Base-by-base conservation (phyloP, 2,329 filamentous ascomycete genomes). In the Huntiella savannae region DNA sequence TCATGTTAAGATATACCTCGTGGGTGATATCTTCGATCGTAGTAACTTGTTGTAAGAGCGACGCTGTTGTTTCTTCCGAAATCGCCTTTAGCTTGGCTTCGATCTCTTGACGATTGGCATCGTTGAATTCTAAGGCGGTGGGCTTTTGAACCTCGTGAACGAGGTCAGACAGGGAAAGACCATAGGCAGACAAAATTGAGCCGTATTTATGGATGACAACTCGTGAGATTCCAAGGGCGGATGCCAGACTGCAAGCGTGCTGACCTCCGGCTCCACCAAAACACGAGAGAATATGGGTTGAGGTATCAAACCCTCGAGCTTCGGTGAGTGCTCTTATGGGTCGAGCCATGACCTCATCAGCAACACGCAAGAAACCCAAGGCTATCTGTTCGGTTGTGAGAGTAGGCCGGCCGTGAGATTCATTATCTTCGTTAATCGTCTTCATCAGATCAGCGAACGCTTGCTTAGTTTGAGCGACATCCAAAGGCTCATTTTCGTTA, bases 241-340 rank as follows among this genome's bases (percentile, higher is more conserved):
- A 77, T 1, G 84, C 86, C 53, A 94, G 92, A 1, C 83, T 84
- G n/a, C 91, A 82, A 1, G 86, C 86, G 56, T 94, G 86, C 58
- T 94, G 86, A 0, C 86, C 86, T 42, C 87, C 87, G 0, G 87
- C 87, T 47, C 87, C 87, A 38, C 87, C 87, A 61, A 95, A 95
- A 0, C 85, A 92, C 0, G 87, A 86, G 34, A 95, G 69, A n/a
- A 85, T 70, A 59, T 95, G 87, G 53, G 83, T 84, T 1, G 82
- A 85, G 0, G 86, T 91, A 58, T 94, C 86, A 53, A 92, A 85
- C 0, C 87, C 87, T 60, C 91, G 85, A 22, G 87, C 87, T 60
- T 95, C 87, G 0, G 87, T 95, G 53, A 94, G 72, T 32, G 84
- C 88, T 33, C 87, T 73, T 52, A 95, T 95, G 0, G 87, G 87